Conservation (phyloP, 495 filamentous ascomycete genomes). For the Penicillium manginii region DNA sequence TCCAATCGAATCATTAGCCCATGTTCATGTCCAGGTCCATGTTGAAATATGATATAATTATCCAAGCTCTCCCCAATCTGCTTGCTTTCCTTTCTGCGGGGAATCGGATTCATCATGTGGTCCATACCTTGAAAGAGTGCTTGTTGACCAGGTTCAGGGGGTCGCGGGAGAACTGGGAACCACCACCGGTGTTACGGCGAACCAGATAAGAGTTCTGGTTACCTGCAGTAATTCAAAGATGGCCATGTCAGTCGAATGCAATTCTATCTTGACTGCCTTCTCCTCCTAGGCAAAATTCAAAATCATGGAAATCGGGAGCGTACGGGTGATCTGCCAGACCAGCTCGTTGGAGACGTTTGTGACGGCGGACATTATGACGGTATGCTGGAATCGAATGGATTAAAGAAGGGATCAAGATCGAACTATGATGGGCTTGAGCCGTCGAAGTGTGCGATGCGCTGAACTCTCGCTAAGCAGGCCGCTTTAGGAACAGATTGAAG, state of each 20-base stretch:
- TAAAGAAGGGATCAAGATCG: slow-evolving; percentile 35
- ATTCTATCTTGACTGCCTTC: not conserved
- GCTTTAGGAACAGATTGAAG: slow-evolving; percentile 39
- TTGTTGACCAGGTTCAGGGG: slow-evolving; percentile 88
- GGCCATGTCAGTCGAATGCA: slow-evolving; percentile 22
- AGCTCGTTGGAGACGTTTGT: slow-evolving; percentile 80
- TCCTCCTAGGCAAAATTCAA: not conserved
- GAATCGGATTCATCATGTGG: not conserved
- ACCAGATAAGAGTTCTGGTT: slow-evolving; percentile 82
- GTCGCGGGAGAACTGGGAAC: slow-evolving; percentile 88
- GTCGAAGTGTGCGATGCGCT: slow-evolving; percentile 16
- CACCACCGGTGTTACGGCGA: slow-evolving; percentile 77
- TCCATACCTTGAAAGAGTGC: slow-evolving; percentile 82
- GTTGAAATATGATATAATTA: not conserved
- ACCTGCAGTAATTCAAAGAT: slow-evolving; percentile 52
- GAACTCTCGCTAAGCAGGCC: slow-evolving; percentile 48
- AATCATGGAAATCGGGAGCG: slow-evolving; percentile 37
- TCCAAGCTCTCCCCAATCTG: not conserved
- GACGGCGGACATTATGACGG: slow-evolving; percentile 50
- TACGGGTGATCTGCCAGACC: slow-evolving; percentile 90
- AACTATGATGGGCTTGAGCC: slow-evolving; percentile 1
- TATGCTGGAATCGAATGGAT: slow-evolving; percentile 26
- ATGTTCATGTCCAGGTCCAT: no score
- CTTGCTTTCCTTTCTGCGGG: not conserved
- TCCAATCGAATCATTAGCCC: not conserved